Evolutionary conservation across 331 rosid genomes (phyloP), one percentile per base, ranked within the genome.

Genomic region (Quercus lobata): DNA sequence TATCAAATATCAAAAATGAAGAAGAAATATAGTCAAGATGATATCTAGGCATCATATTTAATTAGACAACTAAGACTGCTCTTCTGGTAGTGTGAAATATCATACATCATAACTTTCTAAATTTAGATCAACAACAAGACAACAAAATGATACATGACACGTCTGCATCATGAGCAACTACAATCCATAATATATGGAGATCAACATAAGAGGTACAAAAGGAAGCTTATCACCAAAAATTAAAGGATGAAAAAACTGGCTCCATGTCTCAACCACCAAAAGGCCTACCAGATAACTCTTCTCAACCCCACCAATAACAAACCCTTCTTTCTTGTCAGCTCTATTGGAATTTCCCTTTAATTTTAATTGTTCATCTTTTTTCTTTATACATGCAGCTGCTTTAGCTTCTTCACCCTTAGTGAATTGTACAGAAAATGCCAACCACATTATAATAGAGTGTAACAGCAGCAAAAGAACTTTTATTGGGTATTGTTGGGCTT

Each of bases 401-500:
- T 84, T 73, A 19, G 72, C 73, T 55, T 87, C 82, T 7, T 44
- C 82, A 29, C 78, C 89, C 22, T 81, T 77, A 37, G 56, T 22
- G 56, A 89, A 91, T 71, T 84, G 92, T 21, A 86, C 91, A 80
- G 96, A 92, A 77, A 92, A 95, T 25, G 91, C 93, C n/a, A 88
- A 86, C 97, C 96, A 91, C 87, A 86, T 91, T 57, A 95, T 76
- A 74, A 86, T 84, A 21, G 91, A 81, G 85, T 92, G 91, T 71
- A 90, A 71, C 24, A 95, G 89, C 65, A 95, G 87, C 82, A 95
- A 73, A 22, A 90, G 75, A 69, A 89, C 90, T 88, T 90, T 95
- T 78, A 95, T 83, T 27, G 97, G 97, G 76, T 92, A 92, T 80
- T 95, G 97, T 81, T 82, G 97, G 76, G 92, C 86, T 86, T 89